phyloP scores from a whole-genome alignment of 441 rosid species.

The Adansonia madagascariensis region DNA sequence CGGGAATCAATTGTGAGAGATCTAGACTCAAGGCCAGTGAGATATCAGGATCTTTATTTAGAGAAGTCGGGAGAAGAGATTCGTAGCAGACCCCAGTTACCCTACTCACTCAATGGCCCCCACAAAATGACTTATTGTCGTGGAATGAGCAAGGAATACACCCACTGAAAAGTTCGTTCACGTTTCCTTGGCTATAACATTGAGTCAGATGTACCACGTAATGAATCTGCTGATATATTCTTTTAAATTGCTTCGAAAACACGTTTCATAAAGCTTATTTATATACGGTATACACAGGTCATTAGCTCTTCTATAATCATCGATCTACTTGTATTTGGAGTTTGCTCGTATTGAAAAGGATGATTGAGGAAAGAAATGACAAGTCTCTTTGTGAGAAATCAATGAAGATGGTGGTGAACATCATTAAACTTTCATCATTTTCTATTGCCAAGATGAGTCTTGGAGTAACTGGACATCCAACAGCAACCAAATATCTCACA shows the following conservation, averaged over 20 bases:
- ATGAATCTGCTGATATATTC: background rate
- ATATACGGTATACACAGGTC: background rate
- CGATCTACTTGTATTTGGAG: conserved; percentile 16
- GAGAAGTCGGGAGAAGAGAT: too few relatives aligned
- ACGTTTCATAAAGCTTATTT: conserved; percentile 24
- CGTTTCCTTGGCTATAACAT: conserved; percentile 16
- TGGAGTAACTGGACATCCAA: conserved; percentile 39
- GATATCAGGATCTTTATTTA: too few relatives aligned
- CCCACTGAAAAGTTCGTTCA: background rate
- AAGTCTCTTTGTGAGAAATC: conserved; percentile 53
- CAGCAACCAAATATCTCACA: conserved; percentile 25
- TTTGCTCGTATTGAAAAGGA: background rate
- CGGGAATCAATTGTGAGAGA: too few relatives aligned
- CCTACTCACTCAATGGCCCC: background rate
- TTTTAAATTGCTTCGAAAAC: conserved; percentile 23
- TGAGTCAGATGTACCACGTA: background rate
- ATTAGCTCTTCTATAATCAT: background rate
- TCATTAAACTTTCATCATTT: conserved; percentile 53
- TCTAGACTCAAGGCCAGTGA: too few relatives aligned
- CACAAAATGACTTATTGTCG: conserved; percentile 18
- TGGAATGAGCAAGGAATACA: conserved; percentile 34
- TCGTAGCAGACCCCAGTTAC: background rate
- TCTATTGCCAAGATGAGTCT: conserved; percentile 56
- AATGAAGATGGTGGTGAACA: conserved; percentile 50
- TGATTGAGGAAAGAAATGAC: conserved; percentile 34